Conservation (phyloP, 139 green algal species). For the Yamagishiella unicocca region DNA sequence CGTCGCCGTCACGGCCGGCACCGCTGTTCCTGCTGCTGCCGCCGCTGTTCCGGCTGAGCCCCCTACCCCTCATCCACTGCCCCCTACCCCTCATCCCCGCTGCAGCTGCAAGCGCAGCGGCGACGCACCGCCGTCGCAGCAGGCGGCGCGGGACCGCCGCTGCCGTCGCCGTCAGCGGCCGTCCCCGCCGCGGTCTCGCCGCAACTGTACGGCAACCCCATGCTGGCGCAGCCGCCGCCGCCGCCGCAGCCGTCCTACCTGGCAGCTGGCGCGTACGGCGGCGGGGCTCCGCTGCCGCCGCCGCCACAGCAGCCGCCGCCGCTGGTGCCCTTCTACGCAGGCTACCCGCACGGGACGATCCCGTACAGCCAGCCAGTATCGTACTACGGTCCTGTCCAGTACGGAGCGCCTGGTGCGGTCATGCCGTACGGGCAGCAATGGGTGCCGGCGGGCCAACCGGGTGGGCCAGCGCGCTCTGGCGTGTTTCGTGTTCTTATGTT, state of each 20-base stretch:
- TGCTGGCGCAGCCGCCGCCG: neutral
- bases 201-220: slow-evolving; percentile 36
- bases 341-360: neutral
- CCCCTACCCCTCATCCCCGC: neutral
- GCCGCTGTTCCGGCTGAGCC: no score
- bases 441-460: neutral
- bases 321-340: neutral
- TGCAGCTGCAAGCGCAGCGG: slow-evolving; percentile 14
- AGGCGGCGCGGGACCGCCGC: neutral
- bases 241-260: neutral
- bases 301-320: slow-evolving; percentile 1
- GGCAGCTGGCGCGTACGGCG: neutral
- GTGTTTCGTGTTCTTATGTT: no score
- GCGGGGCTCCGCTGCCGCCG: slow-evolving; percentile 6
- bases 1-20: no score
- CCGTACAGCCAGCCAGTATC: neutral
- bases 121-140: neutral
- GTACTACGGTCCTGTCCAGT: neutral
- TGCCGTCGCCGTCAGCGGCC: neutral
- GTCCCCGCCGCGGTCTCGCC: neutral
- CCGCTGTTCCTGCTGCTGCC: no score
- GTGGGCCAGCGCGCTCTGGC: no score
- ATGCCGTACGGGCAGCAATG: slow-evolving; percentile 6
- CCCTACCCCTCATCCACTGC: no score
- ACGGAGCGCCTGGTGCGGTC: neutral